These are phyloP conservation scores for Eimeria mitis DNA, from an alignment of 169 alveolate genomes.

Conservation along the genomic window DNA sequence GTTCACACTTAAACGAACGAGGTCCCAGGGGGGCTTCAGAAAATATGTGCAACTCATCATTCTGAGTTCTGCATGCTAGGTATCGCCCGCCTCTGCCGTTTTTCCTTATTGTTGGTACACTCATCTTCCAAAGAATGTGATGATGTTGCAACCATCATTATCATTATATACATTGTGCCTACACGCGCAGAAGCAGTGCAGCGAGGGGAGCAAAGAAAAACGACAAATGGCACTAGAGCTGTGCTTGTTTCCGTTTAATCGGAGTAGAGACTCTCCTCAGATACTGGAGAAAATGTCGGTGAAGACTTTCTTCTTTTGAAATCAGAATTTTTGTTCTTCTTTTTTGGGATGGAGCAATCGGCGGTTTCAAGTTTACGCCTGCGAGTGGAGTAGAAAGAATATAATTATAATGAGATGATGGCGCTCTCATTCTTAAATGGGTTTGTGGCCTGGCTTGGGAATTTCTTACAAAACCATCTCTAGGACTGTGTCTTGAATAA, in stretches of 20 bases:
- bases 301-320: neutral
- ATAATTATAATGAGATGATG: neutral
- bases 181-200: neutral
- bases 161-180: no score
- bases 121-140: no score
- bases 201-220: neutral
- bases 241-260: neutral
- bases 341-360: neutral
- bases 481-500: constrained; percentile 1
- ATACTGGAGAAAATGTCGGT: neutral
- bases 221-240: neutral
- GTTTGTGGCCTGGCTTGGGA: neutral
- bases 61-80: no score
- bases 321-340: neutral
- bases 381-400: neutral
- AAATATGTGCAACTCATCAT: no score
- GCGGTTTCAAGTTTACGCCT: neutral
- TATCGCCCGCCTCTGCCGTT: no score
- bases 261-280: neutral
- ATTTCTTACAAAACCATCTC: constrained; percentile 13
- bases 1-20: no score
- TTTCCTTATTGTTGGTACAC: no score
- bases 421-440: no score
- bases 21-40: no score
- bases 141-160: neutral